These are phyloP conservation scores for Alloteropsis semialata DNA, from an alignment of 176 grass and related monocot genomes.

Conservation along the genomic window DNA sequence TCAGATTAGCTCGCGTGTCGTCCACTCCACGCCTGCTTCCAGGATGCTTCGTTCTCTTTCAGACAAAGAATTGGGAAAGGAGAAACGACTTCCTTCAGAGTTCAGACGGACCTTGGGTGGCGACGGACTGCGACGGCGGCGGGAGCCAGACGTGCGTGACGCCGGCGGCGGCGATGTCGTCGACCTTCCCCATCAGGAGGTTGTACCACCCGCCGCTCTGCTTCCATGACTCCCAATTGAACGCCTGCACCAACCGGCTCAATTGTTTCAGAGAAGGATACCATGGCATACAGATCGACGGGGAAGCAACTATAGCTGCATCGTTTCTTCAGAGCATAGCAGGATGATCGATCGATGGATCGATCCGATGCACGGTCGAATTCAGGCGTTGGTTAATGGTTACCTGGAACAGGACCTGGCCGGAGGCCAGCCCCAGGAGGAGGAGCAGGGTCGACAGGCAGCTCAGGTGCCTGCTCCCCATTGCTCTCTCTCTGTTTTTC, in stretches of 20 bases:
- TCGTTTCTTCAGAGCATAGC: not conserved
- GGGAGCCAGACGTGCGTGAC: not conserved
- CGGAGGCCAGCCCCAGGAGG: not conserved
- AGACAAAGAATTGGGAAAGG: not conserved
- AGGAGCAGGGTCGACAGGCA: not conserved
- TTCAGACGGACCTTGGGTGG: not conserved
- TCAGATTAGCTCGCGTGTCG: not conserved
- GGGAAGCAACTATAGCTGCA: not conserved
- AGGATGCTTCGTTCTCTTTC: not conserved
- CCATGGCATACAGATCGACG: not conserved
- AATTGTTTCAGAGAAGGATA: not conserved
- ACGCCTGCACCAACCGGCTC: not conserved
- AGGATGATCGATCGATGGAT: not conserved
- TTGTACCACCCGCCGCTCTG: not conserved
- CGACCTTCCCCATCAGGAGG: not conserved
- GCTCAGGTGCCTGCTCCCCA: not conserved
- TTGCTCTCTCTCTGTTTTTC: not conserved
- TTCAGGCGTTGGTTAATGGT: not conserved
- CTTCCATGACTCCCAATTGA: not conserved
- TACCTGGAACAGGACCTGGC: not conserved
- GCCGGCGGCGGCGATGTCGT: not conserved
- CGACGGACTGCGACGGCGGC: not conserved
- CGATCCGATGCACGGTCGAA: not conserved
- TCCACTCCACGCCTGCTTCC: not conserved
- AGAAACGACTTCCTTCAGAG: no score